Evolutionary conservation across 306 rosid genomes (phyloP).

Genomic region (Quercus aquifolioides): DNA sequence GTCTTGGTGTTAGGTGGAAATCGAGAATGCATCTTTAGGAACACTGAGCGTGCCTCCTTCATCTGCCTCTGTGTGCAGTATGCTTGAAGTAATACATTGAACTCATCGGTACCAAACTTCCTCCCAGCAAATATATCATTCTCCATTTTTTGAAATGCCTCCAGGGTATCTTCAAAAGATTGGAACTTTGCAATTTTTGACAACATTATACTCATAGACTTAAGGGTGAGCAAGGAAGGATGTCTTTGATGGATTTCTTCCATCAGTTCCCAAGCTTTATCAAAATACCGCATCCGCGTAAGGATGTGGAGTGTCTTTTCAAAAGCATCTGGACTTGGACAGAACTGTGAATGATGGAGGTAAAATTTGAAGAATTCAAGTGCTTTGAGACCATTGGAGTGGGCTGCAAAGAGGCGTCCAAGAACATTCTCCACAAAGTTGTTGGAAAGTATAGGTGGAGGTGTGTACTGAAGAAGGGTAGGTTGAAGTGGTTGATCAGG

Average conservation of each 20-base stretch:
- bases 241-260: slow-evolving; percentile 27
- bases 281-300: slow-evolving; percentile 71
- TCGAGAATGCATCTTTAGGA: slow-evolving; percentile 53
- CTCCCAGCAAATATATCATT: slow-evolving; percentile 47
- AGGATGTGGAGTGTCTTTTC: slow-evolving; percentile 81
- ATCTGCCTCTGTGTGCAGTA: slow-evolving; percentile 78
- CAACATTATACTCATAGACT: slow-evolving; percentile 86
- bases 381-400: slow-evolving; percentile 85
- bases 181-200: slow-evolving; percentile 66
- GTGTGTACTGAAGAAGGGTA: slow-evolving; percentile 45
- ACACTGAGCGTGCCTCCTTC: slow-evolving; percentile 85
- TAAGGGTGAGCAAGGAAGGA: slow-evolving; percentile 63
- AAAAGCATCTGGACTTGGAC: slow-evolving; percentile 54
- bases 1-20: slow-evolving; percentile 65
- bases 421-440: slow-evolving; percentile 52
- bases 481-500: slow-evolving; percentile 71
- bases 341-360: slow-evolving; percentile 35
- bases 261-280: slow-evolving; percentile 69
- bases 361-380: slow-evolving; percentile 66
- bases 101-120: slow-evolving; percentile 67
- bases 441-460: slow-evolving; percentile 42
- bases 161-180: slow-evolving; percentile 68
- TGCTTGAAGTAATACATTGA: slow-evolving; percentile 70
- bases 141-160: slow-evolving; percentile 72
- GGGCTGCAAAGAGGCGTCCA: slow-evolving; percentile 69